These are phyloP conservation scores for Poterioochromonas sp. DNA, from an alignment of 352 stramenopile species.

Conservation along the genomic window DNA sequence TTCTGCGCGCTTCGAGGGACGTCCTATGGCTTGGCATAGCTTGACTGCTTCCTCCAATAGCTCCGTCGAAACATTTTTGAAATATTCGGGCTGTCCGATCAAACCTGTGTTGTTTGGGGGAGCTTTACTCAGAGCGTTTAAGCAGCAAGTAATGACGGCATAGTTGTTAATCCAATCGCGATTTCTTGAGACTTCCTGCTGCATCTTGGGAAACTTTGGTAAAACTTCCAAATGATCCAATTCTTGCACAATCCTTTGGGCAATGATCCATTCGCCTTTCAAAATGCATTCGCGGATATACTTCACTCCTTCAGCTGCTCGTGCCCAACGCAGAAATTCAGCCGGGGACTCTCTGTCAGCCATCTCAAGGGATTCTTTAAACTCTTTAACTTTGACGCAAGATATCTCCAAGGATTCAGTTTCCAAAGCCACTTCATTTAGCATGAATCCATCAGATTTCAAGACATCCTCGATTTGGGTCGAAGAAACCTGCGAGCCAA, in stretches of 20 bases:
- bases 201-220: background rate
- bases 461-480: background rate
- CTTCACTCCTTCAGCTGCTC: background rate
- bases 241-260: background rate
- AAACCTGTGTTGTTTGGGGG: background rate
- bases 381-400: background rate
- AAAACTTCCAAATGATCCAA: background rate
- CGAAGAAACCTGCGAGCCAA: no score
- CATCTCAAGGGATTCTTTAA: background rate
- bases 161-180: background rate
- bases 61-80: background rate
- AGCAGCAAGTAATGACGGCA: background rate
- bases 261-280: background rate
- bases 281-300: background rate
- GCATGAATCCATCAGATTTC: background rate
- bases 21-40: background rate
- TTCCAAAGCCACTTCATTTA: background rate
- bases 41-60: conserved; percentile 1
- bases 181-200: background rate
- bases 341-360: background rate
- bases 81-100: background rate
- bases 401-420: background rate
- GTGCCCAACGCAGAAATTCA: background rate
- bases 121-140: background rate
- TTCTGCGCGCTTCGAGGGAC: background rate